These are phyloP conservation scores for Trichoderma breve DNA, from an alignment of 2,329 filamentous ascomycete species.

Conservation along the genomic window DNA sequence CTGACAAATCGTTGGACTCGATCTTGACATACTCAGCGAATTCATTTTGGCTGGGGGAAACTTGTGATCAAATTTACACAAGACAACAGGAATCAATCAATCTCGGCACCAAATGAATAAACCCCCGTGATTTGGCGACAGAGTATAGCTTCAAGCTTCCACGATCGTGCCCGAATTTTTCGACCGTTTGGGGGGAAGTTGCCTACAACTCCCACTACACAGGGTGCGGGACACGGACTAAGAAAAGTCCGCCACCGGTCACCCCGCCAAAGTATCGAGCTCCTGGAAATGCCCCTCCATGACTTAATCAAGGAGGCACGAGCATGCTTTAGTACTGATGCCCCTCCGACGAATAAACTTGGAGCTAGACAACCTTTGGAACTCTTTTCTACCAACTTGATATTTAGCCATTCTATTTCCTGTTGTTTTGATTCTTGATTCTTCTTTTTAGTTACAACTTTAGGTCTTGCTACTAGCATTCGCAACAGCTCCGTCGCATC, in stretches of 20 bases:
- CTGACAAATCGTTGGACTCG: conserved; percentile 24
- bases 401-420: not conserved
- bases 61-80: conserved; percentile 30
- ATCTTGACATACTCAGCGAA: conserved; percentile 38
- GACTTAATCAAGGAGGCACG: conserved; percentile 1
- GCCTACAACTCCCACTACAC: conserved; percentile 30
- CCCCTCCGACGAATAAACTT: conserved; percentile 11
- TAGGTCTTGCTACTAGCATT: not conserved
- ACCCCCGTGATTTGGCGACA: conserved; percentile 29
- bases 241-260: conserved; percentile 32
- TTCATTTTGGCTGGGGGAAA: conserved; percentile 34
- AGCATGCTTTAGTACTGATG: conserved; percentile 26
- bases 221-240: conserved; percentile 33
- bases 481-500: not conserved
- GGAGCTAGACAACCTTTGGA: not conserved
- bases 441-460: not conserved
- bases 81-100: not conserved
- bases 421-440: not conserved
- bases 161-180: conserved; percentile 36
- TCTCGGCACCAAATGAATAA: conserved; percentile 21
- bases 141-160: conserved; percentile 33
- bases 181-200: conserved; percentile 30
- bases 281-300: conserved; percentile 22
- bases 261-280: conserved; percentile 22
- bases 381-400: not conserved